Percentiles rank a stretch among this genome's conserved stretches.
Evolutionary conservation across 1,284 basidiomycete species (phyloP).

Genomic region (Trichosporon inkin): DNA sequence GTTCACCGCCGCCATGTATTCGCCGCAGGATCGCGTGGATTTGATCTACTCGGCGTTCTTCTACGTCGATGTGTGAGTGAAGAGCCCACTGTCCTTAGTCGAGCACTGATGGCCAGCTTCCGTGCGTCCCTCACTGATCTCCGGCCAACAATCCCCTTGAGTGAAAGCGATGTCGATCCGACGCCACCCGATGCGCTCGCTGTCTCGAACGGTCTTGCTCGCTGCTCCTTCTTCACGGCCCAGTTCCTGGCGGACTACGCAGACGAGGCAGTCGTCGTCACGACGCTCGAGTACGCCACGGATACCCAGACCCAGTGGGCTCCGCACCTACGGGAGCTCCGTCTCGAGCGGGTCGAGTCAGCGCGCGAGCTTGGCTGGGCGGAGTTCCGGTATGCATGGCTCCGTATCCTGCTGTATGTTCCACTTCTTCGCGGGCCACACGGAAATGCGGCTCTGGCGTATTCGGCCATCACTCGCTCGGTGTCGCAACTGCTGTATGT

Average conservation of each 20-base stretch:
- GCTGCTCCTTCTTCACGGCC: slow-evolving; percentile 17
- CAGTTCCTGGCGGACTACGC: slow-evolving; percentile 21
- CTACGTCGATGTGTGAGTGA: slow-evolving; percentile 31
- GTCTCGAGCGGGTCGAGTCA: not conserved
- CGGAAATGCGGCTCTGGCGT: slow-evolving; percentile 8
- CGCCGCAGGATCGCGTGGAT: slow-evolving; percentile 22
- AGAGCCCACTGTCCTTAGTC: no score
- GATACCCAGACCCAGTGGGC: slow-evolving; percentile 14
- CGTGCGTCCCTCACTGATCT: slow-evolving; percentile 24
- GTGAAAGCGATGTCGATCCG: slow-evolving; percentile 27
- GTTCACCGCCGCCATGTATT: slow-evolving; percentile 23
- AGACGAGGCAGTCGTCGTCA: slow-evolving; percentile 23
- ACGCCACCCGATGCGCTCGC: slow-evolving; percentile 7
- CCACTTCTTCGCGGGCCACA: slow-evolving; percentile 7
- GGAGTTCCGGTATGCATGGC: slow-evolving; percentile 23
- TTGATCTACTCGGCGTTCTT: slow-evolving; percentile 22
- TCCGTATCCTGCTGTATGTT: slow-evolving; percentile 19
- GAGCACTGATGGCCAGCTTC: no score
- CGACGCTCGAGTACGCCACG: slow-evolving; percentile 20
- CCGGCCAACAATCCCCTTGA: slow-evolving; percentile 18
- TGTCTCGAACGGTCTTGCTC: slow-evolving; percentile 16
- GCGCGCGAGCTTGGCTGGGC: slow-evolving; percentile 14
- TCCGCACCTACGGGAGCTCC: not conserved
- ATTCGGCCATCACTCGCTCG: slow-evolving; percentile 12
- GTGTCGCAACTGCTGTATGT: slow-evolving; percentile 19